Conservation (phyloP, 495 filamentous ascomycete genomes). For the Lasiosphaeria miniovina region DNA sequence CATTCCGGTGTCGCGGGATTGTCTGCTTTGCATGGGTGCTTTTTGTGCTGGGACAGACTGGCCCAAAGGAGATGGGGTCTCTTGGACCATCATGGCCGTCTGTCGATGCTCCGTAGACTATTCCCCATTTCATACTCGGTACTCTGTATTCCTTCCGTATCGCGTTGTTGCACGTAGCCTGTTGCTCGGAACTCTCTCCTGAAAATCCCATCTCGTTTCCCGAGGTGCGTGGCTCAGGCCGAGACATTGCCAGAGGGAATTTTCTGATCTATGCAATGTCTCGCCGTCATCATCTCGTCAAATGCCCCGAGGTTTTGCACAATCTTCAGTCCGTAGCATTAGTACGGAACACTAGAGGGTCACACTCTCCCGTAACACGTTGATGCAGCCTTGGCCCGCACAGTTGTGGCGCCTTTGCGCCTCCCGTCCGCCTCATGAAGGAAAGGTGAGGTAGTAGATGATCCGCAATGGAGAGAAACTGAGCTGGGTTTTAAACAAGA, state of each 20-base stretch:
- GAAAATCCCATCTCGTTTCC: neutral
- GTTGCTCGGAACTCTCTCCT: too few species aligned
- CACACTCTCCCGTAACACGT: too few species aligned
- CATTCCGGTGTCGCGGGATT: slow-evolving; percentile 23
- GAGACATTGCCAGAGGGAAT: slow-evolving; percentile 12
- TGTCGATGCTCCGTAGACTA: too few species aligned
- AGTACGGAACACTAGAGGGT: neutral
- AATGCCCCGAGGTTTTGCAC: neutral
- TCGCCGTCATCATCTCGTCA: slow-evolving; percentile 12
- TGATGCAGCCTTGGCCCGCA: slow-evolving; percentile 8
- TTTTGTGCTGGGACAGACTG: slow-evolving; percentile 1
- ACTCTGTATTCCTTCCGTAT: too few species aligned
- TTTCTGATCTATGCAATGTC: slow-evolving; percentile 14
- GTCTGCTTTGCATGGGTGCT: neutral
- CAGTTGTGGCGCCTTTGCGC: slow-evolving; percentile 24
- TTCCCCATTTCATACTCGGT: too few species aligned
- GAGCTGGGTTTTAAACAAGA: neutral
- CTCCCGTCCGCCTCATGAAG: slow-evolving; percentile 24
- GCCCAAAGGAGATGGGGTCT: neutral
- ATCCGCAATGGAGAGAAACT: slow-evolving; percentile 19
- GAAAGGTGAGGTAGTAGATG: slow-evolving; percentile 5
- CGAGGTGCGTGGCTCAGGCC: slow-evolving; percentile 11
- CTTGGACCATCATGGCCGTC: slow-evolving; percentile 1
- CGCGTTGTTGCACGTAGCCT: too few species aligned
- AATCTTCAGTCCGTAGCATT: too few species aligned